phyloP scores from a whole-genome alignment of 805 yeast species.

The Saturnispora saitoi region DNA sequence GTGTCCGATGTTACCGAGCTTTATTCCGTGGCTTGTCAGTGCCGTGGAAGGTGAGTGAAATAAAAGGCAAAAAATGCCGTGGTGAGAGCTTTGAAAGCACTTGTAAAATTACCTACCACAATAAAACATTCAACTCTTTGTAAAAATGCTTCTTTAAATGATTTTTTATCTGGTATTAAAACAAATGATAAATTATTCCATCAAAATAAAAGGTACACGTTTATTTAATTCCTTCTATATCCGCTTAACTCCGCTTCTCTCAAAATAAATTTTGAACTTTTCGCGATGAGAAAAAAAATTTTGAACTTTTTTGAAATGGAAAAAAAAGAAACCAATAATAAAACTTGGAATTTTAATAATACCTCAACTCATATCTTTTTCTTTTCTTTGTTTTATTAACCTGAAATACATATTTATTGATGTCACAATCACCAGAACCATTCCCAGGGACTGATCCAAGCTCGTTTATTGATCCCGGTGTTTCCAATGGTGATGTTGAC shows the following conservation, averaged over 20 bases:
- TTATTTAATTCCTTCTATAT: neutral
- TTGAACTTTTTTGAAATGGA: too few species aligned
- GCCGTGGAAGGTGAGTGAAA: neutral
- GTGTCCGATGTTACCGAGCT: neutral
- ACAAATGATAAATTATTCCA: too few species aligned
- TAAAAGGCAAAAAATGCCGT: neutral
- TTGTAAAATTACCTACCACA: too few species aligned
- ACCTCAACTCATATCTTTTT: neutral
- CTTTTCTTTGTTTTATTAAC: neutral
- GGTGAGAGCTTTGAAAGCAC: too few species aligned
- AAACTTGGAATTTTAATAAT: neutral
- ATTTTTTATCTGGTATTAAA: too few species aligned
- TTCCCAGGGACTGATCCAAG: constrained; percentile 7
- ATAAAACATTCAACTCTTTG: too few species aligned
- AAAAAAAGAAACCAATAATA: neutral
- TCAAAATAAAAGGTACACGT: too few species aligned
- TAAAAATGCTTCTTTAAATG: too few species aligned
- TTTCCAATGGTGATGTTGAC: constrained; percentile 69
- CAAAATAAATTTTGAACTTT: neutral
- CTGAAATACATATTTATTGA: neutral
- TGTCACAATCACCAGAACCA: constrained; percentile 1
- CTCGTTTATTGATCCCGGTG: constrained; percentile 35
- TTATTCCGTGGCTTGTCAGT: neutral
- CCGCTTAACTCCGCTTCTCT: neutral
- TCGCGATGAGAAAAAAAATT: neutral